Evolutionary conservation across 257 asterid species (phyloP).

Genomic region (Przewalskia tangutica): DNA sequence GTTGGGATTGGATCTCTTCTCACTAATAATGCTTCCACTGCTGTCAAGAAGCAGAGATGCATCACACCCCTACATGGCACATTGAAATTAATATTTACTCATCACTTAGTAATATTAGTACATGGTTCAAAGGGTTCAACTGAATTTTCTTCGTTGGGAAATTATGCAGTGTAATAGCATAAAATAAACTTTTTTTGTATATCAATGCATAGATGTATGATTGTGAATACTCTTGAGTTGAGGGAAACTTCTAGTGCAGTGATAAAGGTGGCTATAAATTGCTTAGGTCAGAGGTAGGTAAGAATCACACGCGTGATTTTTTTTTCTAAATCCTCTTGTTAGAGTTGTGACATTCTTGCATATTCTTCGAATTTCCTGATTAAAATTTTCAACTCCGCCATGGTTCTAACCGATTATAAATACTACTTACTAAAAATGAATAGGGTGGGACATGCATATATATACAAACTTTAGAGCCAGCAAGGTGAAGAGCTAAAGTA

Average conservation of each 20-base stretch:
- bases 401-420: background rate
- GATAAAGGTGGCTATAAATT: background rate
- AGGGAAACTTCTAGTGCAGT: background rate
- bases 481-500: too few species aligned
- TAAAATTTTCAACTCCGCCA: background rate
- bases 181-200: background rate
- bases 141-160: background rate
- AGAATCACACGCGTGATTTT: background rate
- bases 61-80: slow-evolving; percentile 64
- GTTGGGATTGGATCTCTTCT: slow-evolving; percentile 66
- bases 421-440: background rate
- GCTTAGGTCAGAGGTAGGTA: background rate
- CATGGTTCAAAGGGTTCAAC: background rate
- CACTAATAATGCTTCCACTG: slow-evolving; percentile 39
- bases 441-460: background rate
- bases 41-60: slow-evolving; percentile 78
- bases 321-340: background rate
- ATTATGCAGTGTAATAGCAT: background rate
- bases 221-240: background rate
- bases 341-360: background rate
- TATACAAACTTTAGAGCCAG: background rate
- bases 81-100: background rate
- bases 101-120: background rate
- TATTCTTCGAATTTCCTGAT: background rate
- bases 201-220: background rate